Evolutionary conservation across 805 yeast genomes (phyloP), one percentile per base, ranked within the genome.

Genomic region (Clavispora phyllophila): DNA sequence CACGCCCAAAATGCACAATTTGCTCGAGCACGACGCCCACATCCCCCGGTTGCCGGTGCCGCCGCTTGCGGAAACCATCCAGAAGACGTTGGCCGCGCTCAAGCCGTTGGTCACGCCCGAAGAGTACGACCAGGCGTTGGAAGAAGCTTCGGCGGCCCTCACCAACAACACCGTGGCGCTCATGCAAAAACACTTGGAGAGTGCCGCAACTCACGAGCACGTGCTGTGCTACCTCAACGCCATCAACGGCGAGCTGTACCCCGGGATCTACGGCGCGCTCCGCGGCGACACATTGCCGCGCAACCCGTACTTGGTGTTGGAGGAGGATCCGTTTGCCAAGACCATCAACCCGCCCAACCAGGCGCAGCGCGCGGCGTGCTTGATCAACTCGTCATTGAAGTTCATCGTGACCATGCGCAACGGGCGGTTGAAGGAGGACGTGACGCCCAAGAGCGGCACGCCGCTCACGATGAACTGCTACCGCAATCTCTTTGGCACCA

Each of bases 281-380:
- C 68, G 81, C 39, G 84, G 85, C 17, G 84, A 81, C 48, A 76
- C 82, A 1, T 64, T 85, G 34, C 95, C 95, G 5, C 68, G 91
- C 47, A 85, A 84, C 57, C 95, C 95, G 1, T 84, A 82, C 54
- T 70, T 85, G 49, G 76, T 85, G 9, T 60, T 85, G 14, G 88
- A 84, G 49, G 84, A 84, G 55, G 95, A 85, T 49, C 90, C 91
- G 1, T 70, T 79, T 47, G 71, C 78, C 14, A 63, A 63, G 54
- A 68, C 74, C 14, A 57, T 70, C 43, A 75, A 74, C 45, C 82
- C 82, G 5, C 85, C 87, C 13, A 68, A 76, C 40, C 95, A 85
- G 62, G 67, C 78, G 9, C 82, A 79, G 47, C 60, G 91, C 28
- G 82, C 90, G 8, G 79, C 90, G 2, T 81, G 76, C 22, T 62